These are phyloP conservation scores for Candida jianshihensis DNA, from an alignment of 805 yeast species.

Conservation along the genomic window DNA sequence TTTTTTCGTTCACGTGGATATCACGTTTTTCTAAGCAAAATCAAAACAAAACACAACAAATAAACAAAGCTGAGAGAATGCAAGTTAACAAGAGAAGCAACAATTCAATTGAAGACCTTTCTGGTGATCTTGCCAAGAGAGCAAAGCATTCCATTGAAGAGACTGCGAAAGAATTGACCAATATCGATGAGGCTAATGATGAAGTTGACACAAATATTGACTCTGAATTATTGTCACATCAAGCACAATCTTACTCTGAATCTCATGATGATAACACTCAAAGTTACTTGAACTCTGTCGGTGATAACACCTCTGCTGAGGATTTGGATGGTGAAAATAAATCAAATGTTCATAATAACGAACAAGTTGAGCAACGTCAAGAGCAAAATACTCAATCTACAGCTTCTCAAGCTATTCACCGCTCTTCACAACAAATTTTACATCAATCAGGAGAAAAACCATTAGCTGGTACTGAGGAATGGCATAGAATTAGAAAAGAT, in stretches of 20 bases:
- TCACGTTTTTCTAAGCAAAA: constrained; percentile 9
- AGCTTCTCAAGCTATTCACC: constrained; percentile 1
- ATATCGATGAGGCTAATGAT: constrained; percentile 3
- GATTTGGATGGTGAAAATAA: neutral
- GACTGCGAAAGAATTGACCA: neutral
- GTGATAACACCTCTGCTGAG: neutral
- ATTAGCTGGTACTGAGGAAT: constrained; percentile 69
- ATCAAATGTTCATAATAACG: too few species aligned
- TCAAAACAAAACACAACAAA: constrained; percentile 2
- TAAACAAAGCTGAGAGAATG: too few species aligned
- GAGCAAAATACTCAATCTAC: neutral
- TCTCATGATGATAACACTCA: constrained; percentile 5
- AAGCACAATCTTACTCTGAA: constrained; percentile 7
- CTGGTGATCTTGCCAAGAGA: neutral
- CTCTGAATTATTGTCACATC: constrained; percentile 16
- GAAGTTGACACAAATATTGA: constrained; percentile 16
- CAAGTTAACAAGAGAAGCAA: constrained; percentile 15
- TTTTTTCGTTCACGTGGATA: constrained; percentile 23
- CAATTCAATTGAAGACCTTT: neutral
- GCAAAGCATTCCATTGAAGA: constrained; percentile 1
- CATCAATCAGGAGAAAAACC: constrained; percentile 36
- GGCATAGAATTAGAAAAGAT: constrained; percentile 77
- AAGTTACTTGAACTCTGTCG: constrained; percentile 1
- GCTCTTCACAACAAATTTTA: constrained; percentile 10
- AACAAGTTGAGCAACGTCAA: neutral